Percentiles rank a stretch among this genome's conserved stretches.
phyloP scores from a whole-genome alignment of 2,329 filamentous ascomycete genomes.

The Talaromyces atroroseus region DNA sequence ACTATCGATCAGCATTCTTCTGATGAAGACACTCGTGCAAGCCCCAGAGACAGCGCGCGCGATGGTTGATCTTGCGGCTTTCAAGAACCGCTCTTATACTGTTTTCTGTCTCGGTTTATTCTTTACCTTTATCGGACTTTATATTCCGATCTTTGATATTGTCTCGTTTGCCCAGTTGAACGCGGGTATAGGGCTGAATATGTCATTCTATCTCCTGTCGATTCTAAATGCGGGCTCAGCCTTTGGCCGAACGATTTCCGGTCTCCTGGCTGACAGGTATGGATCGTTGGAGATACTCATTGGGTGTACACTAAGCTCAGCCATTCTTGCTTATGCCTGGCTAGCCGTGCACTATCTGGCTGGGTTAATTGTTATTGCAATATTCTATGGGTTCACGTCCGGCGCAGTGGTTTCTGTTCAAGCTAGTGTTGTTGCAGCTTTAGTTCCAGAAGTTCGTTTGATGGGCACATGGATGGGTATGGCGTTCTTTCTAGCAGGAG shows the following conservation, averaged over 20 bases:
- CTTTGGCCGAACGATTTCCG: conserved; percentile 55
- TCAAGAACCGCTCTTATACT: conserved; percentile 43
- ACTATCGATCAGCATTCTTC: conserved; percentile 31
- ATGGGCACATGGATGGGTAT: conserved; percentile 42
- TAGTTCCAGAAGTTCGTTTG: conserved; percentile 26
- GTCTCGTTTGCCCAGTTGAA: conserved; percentile 21
- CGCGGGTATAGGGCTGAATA: conserved; percentile 15
- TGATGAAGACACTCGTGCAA: conserved; percentile 40
- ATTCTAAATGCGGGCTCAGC: conserved; percentile 61
- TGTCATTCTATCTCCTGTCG: conserved; percentile 57
- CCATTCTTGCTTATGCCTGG: conserved; percentile 39
- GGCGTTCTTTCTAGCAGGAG: conserved; percentile 27
- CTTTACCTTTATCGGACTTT: conserved; percentile 49
- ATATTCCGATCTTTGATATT: conserved; percentile 37
- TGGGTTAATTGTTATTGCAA: conserved; percentile 40
- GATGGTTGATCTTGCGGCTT: conserved; percentile 41
- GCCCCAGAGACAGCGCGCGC: conserved; percentile 38
- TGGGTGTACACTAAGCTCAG: conserved; percentile 31
- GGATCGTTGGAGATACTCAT: conserved; percentile 53
- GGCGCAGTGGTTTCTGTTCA: conserved; percentile 29
- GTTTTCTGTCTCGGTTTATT: conserved; percentile 47
- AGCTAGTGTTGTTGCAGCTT: conserved; percentile 30
- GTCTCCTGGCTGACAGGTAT: conserved; percentile 53
- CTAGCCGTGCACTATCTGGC: conserved; percentile 37
- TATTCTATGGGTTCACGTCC: conserved; percentile 44